A percentile compares a stretch with the other conserved stretches of the same genome.
phyloP scores from a whole-genome alignment of 768 basidiomycete species.

The Boletus subparvulus region DNA sequence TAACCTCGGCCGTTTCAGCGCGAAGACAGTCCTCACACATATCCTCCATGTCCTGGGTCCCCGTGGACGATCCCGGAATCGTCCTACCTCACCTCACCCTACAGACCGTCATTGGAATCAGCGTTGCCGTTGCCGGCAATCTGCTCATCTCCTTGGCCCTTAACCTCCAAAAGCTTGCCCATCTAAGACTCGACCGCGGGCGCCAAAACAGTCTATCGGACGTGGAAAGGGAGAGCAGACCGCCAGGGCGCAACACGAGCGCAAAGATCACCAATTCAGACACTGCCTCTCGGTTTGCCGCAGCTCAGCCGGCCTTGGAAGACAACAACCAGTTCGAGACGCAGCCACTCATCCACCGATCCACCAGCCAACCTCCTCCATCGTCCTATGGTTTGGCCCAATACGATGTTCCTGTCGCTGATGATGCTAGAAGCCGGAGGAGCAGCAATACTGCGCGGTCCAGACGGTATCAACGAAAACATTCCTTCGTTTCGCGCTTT shows the following conservation, averaged over 20 bases:
- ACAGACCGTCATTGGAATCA: constrained; percentile 71
- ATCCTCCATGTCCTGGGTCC: constrained; percentile 16
- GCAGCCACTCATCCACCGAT: constrained; percentile 32
- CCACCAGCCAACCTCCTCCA: constrained; percentile 17
- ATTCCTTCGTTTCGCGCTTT: constrained; percentile 36
- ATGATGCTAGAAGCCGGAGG: constrained; percentile 30
- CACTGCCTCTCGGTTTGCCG: neutral
- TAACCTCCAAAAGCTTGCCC: constrained; percentile 91
- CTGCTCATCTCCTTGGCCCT: constrained; percentile 87
- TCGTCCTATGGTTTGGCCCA: constrained; percentile 19
- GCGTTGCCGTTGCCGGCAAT: constrained; percentile 81
- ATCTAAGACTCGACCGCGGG: constrained; percentile 59
- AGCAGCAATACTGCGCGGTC: constrained; percentile 23
- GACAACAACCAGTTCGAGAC: constrained; percentile 19
- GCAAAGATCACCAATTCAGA: constrained; percentile 1
- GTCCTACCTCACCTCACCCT: constrained; percentile 56
- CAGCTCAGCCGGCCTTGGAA: constrained; percentile 9
- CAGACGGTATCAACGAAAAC: constrained; percentile 26
- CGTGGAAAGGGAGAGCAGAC: constrained; percentile 15
- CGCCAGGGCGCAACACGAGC: neutral
- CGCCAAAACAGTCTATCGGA: constrained; percentile 19
- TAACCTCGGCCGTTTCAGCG: no score
- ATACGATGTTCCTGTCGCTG: constrained; percentile 8
- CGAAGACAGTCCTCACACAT: neutral
- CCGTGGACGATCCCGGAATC: constrained; percentile 27